Evolutionary conservation across 1,284 basidiomycete genomes (phyloP), one percentile per base, ranked within the genome.

Genomic region (Apiotrichum veenhuisii): DNA sequence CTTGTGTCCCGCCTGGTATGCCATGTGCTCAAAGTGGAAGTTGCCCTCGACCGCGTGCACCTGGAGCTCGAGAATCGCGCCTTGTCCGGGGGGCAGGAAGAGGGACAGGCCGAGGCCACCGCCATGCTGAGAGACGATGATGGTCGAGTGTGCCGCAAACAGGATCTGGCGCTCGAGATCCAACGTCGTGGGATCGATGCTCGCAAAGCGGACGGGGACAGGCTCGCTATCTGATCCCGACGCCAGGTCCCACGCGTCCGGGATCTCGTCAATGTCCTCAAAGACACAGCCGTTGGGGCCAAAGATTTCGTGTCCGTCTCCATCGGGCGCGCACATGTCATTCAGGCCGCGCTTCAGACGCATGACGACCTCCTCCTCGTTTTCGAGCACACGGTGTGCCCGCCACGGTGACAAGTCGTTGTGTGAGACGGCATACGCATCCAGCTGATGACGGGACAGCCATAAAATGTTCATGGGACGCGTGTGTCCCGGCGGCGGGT

Each of bases 21-120:
- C 68, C 69, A 76, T 70, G 51, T 74, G 71, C 58, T 76, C 62
- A 50, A 76, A 76, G 54, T 74, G 74, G 47, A 50, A 66, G 53
- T 70, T 73, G 10, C 64, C 64, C 11, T 12, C 23, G 10, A 69
- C 67, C 2, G 49, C 58, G 3, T 57, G 49, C 3, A 72, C 67
- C 40, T 69, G 67, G 4, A 76, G 56, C 58, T 76, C 74, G 7
- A 76, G n/a, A 1, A 76, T 30, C 10, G 62, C 57, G 0, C 58
- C 68, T 3, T 62, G 42, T 2, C 72, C 72, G 0, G 74, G 69
- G 2, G 68, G 70, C 34, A 74, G 52, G 64, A 74, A 76, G 14
- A 76, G 57, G 0, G 65, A 66, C 25, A 76, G 55, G 1, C 72
- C 74, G 4, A 74, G 59, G 1, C 71, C 71, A 14, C 74, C 74